phyloP scores from a whole-genome alignment of 805 yeast species.

The Ogataea thermomethanolica region DNA sequence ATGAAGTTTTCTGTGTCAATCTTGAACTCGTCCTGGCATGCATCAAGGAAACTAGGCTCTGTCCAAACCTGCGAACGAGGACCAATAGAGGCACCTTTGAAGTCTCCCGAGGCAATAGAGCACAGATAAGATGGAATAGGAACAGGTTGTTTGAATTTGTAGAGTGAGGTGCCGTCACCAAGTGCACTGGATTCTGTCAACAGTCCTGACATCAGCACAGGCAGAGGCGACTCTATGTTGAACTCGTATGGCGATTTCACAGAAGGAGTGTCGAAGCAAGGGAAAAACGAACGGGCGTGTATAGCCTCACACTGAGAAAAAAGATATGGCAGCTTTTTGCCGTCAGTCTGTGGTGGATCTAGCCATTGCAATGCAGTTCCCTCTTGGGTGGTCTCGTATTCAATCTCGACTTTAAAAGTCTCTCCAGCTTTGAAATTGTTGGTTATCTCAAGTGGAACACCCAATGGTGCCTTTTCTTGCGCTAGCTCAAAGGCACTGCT shows the following conservation, averaged over 20 bases:
- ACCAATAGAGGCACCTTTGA: constrained; percentile 64
- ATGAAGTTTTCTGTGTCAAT: constrained; percentile 80
- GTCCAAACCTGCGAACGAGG: constrained; percentile 83
- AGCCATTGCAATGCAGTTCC: constrained; percentile 89
- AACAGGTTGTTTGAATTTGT: constrained; percentile 63
- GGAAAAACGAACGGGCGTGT: constrained; percentile 83
- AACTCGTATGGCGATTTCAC: constrained; percentile 65
- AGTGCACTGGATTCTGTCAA: constrained; percentile 30
- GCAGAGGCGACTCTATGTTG: constrained; percentile 57
- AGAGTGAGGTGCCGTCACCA: constrained; percentile 30
- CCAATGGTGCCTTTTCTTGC: constrained; percentile 51
- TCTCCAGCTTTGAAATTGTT: constrained; percentile 14
- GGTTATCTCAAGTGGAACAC: constrained; percentile 48
- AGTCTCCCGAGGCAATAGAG: constrained; percentile 82
- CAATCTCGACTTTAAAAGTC: constrained; percentile 36
- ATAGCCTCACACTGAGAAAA: constrained; percentile 92
- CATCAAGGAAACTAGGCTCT: constrained; percentile 65
- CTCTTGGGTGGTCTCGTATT: constrained; percentile 65
- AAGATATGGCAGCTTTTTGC: constrained; percentile 63
- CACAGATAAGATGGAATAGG: constrained; percentile 85
- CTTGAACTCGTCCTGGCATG: constrained; percentile 76
- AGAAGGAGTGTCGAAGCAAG: constrained; percentile 89
- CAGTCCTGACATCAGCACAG: constrained; percentile 70
- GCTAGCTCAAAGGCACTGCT: constrained; percentile 34
- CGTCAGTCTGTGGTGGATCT: constrained; percentile 69